Base-by-base conservation (phyloP, 148 eudicot genomes). In the Persicaria tinctoria region DNA sequence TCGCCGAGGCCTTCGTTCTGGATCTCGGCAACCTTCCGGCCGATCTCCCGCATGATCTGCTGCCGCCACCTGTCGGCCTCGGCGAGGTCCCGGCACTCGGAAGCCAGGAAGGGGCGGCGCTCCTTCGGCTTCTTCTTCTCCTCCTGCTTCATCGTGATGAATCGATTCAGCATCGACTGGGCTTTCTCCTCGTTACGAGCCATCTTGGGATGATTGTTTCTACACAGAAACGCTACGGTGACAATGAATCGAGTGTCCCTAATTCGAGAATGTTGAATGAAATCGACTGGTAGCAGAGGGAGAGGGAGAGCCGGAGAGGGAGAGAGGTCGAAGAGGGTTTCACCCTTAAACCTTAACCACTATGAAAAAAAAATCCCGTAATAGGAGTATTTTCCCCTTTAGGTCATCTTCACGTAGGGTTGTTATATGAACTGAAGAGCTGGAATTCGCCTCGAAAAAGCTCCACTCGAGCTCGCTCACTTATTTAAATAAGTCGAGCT, bases 151-250 rank as follows among this genome's bases (percentile, higher is more conserved):
- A 88, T 88, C 18, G 97, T 78, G 62, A 91, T 80, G 88, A 91
- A 93, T 74, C 97, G 83, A 81, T 93, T 91, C 2, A 91, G 91
- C 98, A 93, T 93, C 78, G 98, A 93, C 73, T 93, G 97, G 0
- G 97, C 97, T 79, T 91, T 93, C 82, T 93, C 98, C 59, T 93
- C 98, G 75, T 93, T 91, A 54, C 97, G 85, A 75, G 98, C 98
- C 98, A 93, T 93, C 16, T 73, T 76, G 68, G 17, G 11, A 10
- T 9, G 27, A 23, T 27, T 60, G 14, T 60, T 60, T 13, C 68
- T 60, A 23, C 68, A 60, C 68, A 60, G 68, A 9, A 27, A 27
- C 4, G 68, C 41, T 60, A 60, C 41, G 12, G 23, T 1, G 38
- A 23, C 20, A 11, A 59, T 59, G 66, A 20, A 59, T 8, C 11